These are phyloP conservation scores for Plasmodium vivax DNA, from an alignment of 169 alveolate species.

Conservation along the genomic window DNA sequence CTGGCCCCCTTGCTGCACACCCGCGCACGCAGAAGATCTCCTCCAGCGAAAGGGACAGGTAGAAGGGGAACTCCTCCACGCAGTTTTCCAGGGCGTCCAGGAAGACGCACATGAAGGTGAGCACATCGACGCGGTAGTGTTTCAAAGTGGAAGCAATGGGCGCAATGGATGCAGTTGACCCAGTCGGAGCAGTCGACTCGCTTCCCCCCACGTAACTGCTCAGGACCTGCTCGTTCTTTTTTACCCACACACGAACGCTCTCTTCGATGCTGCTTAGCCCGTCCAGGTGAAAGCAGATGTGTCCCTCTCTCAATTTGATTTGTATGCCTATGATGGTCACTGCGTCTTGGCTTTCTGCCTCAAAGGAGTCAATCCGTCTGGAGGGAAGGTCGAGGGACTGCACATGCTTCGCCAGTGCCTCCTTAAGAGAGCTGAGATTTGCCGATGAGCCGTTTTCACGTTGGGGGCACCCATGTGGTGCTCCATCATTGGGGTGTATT, in stretches of 20 bases:
- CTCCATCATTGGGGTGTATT: background rate
- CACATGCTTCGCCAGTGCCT: slow-evolving; percentile 14
- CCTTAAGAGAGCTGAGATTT: background rate
- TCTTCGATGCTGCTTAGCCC: slow-evolving; percentile 52
- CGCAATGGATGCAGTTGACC: too few relatives aligned
- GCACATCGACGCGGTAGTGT: slow-evolving; percentile 14
- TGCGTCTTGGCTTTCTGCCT: background rate
- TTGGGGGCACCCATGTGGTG: background rate
- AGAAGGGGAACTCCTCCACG: slow-evolving; percentile 38
- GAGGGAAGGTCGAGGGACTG: slow-evolving; percentile 11
- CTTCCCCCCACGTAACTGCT: background rate
- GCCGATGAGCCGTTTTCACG: background rate
- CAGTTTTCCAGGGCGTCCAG: slow-evolving; percentile 32
- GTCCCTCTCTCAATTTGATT: background rate
- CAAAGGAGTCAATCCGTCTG: background rate
- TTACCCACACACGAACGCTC: slow-evolving; percentile 17
- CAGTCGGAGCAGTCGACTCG: background rate
- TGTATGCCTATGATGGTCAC: slow-evolving; percentile 57
- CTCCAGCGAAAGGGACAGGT: slow-evolving; percentile 25
- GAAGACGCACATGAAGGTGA: slow-evolving; percentile 12
- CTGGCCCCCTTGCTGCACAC: too few relatives aligned
- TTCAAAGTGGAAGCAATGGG: slow-evolving; percentile 6
- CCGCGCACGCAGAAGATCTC: background rate
- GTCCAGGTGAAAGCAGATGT: slow-evolving; percentile 17
- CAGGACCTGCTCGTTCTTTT: background rate